Percentiles rank a stretch among this genome's conserved stretches.
These are phyloP conservation scores for Nevesoporus exiguus DNA, from an alignment of 768 basidiomycete genomes.

Conservation along the genomic window DNA sequence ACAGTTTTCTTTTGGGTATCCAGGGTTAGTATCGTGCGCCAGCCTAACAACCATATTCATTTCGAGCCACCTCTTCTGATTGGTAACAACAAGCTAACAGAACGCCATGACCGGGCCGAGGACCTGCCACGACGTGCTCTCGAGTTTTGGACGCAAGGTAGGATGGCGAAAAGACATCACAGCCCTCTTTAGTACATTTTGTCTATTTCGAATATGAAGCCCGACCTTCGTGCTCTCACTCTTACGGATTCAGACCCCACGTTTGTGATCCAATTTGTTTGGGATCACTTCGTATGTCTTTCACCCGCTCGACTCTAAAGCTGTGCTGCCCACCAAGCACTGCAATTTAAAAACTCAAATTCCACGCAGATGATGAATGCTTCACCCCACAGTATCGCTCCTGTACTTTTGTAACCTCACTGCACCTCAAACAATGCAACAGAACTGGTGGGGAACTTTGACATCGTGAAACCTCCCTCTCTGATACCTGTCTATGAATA, in stretches of 20 bases:
- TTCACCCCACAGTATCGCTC: not conserved
- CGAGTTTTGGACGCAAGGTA: not conserved
- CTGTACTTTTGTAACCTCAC: not conserved
- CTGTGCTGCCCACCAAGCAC: slow-evolving; percentile 9
- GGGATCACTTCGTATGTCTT: not conserved
- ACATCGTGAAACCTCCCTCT: not conserved
- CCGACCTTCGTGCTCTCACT: not conserved
- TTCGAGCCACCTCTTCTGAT: not conserved
- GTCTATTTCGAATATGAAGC: not conserved
- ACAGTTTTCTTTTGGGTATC: not conserved
- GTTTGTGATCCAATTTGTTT: not conserved
- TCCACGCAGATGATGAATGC: not conserved
- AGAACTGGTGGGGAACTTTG: slow-evolving; percentile 4
- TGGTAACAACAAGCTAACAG: too few relatives aligned
- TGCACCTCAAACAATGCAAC: slow-evolving; percentile 9
- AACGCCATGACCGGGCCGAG: not conserved
- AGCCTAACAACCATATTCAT: not conserved
- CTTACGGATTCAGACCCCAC: too few relatives aligned
- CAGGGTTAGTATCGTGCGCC: not conserved
- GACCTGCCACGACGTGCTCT: not conserved
- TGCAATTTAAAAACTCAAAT: slow-evolving; percentile 10
- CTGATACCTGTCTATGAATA: slow-evolving; percentile 6
- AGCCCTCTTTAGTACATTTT: too few relatives aligned
- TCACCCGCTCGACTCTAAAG: not conserved
- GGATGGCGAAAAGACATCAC: not conserved